Evolutionary conservation across 2,329 filamentous ascomycete genomes (phyloP), one percentile per base, ranked within the genome.

Genomic region (Cadophora luteo-olivacea): DNA sequence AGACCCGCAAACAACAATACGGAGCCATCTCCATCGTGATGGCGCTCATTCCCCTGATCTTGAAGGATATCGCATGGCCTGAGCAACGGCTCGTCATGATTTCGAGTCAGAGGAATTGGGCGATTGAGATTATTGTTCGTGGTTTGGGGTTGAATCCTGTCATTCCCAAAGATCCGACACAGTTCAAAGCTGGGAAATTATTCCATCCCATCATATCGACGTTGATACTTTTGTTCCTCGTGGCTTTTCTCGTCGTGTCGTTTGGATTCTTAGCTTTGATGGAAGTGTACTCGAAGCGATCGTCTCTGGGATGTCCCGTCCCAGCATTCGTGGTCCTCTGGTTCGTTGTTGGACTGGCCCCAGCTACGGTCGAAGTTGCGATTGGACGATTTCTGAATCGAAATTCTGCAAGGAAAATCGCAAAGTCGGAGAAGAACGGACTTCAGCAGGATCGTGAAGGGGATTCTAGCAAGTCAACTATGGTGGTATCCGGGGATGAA

Each of bases 41-140:
- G 77, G 78, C 77, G 33, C 70, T 79, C 12, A 71, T 79, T 38
- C 77, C 78, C 0, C 68, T 78, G 2, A 76, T 74, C 1, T 71
- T 79, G 19, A 78, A 77, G 58, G 77, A 78, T 63, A 73, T 78
- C 64, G 76, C 77, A 1, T 78, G 77, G 77, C 77, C 77, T 1
- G 74, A 78, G 64, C 64, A 74, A 3, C 66, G 77, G 25, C 52
- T 75, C 3, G 69, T 75, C 9, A 65, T 72, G 49, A 70, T 78
- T 3, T 74, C 75, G 1, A 55, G 68, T 8, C 61, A 61, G 4
- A 61, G 75, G 49, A 62, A 69, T 4, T 58, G 52, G 45, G 16
- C 51, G 14, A 61, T 74, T 4, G 77, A 78, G 22, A 65, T 75
- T 8, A 29, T 78, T 11, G 74, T 78, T 1, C 67, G 75, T 22